These are phyloP conservation scores for Auricularia cornea DNA, from an alignment of 768 basidiomycete genomes.

Conservation along the genomic window DNA sequence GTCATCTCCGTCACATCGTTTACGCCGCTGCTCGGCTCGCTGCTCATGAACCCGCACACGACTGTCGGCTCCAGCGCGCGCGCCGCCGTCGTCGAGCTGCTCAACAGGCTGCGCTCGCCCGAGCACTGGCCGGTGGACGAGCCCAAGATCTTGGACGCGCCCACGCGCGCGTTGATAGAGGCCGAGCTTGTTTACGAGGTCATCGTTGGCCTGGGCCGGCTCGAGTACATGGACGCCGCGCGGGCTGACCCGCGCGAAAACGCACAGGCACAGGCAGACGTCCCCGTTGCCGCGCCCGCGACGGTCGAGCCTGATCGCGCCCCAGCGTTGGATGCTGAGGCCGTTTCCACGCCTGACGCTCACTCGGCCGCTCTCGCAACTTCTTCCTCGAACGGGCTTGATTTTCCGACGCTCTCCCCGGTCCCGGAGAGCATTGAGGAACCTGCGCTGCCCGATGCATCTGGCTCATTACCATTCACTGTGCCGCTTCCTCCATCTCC, in stretches of 20 bases:
- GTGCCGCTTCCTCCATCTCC: no score
- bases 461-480: no score
- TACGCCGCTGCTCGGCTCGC: slow-evolving; percentile 82
- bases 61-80: slow-evolving; percentile 67
- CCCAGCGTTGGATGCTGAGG: no score
- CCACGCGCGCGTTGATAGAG: slow-evolving; percentile 60
- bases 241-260: not conserved
- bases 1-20: slow-evolving; percentile 76
- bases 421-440: no score
- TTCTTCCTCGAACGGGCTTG: no score
- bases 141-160: slow-evolving; percentile 40
- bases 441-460: no score
- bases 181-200: slow-evolving; percentile 79
- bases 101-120: slow-evolving; percentile 58
- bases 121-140: slow-evolving; percentile 28
- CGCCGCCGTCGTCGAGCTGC: slow-evolving; percentile 66
- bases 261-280: no score
- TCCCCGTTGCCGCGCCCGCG: no score
- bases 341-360: no score
- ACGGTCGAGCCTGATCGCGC: no score
- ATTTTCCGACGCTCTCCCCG: no score
- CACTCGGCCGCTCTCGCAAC: no score
- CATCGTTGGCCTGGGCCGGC: slow-evolving; percentile 79
- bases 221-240: slow-evolving; percentile 31
- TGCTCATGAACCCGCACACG: slow-evolving; percentile 74